Conservation (phyloP, 805 yeast species). For the Komagataella mondaviorum region DNA sequence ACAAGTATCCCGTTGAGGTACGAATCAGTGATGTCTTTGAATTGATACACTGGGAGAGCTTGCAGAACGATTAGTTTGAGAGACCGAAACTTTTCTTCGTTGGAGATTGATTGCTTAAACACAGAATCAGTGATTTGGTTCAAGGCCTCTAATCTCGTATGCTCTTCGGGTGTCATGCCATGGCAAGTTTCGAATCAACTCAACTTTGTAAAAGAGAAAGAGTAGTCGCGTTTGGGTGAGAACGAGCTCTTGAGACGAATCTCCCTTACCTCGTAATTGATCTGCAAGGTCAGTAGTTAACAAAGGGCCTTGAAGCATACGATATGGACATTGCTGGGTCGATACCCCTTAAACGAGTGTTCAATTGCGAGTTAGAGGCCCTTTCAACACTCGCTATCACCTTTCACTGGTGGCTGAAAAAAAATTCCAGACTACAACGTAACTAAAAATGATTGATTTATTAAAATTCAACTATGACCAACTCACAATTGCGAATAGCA, state of each 20-base stretch:
- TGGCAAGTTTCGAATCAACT: background rate
- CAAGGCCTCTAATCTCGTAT: background rate
- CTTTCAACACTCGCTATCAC: too few relatives aligned
- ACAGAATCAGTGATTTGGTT: background rate
- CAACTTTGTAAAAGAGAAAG: background rate
- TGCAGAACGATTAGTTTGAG: background rate
- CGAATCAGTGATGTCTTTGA: background rate
- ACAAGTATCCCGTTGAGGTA: background rate
- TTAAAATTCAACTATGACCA: background rate
- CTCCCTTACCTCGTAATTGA: too few relatives aligned
- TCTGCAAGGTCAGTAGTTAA: too few relatives aligned
- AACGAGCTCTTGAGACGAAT: too few relatives aligned
- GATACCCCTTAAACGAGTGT: background rate
- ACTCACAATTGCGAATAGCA: background rate
- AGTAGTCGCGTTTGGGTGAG: background rate
- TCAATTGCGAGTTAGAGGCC: background rate
- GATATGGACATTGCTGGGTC: background rate
- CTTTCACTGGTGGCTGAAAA: too few relatives aligned
- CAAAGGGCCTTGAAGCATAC: too few relatives aligned
- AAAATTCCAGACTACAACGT: background rate
- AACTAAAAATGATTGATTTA: background rate
- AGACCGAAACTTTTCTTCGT: background rate
- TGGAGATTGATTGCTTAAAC: background rate
- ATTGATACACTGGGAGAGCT: background rate
- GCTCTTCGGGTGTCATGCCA: background rate